Evolutionary conservation across 495 filamentous ascomycete species (phyloP).

Genomic region (Bathelium albidoporum): DNA sequence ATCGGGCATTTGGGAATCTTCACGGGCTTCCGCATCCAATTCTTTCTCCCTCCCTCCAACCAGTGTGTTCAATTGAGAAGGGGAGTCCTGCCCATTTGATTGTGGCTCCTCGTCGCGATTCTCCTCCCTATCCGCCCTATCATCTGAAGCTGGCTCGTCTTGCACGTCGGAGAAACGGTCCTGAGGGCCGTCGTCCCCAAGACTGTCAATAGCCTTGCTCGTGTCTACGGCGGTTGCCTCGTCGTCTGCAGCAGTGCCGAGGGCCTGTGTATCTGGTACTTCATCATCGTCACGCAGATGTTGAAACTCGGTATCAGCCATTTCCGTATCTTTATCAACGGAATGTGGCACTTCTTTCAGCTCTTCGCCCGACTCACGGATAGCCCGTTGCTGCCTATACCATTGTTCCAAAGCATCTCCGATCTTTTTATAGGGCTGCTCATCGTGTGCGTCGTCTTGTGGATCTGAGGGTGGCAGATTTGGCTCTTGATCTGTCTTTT

Average conservation of each 20-base stretch:
- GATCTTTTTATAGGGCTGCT: constrained; percentile 75
- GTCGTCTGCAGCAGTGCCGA: constrained; percentile 80
- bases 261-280: constrained; percentile 73
- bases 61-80: constrained; percentile 13
- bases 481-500: not conserved
- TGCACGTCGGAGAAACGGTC: constrained; percentile 49
- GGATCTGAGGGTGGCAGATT: not conserved
- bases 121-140: constrained; percentile 41
- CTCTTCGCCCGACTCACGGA: constrained; percentile 56
- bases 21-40: constrained; percentile 5
- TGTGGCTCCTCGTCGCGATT: not conserved
- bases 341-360: constrained; percentile 40
- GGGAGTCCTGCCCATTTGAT: not conserved
- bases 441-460: constrained; percentile 22
- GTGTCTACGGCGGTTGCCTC: constrained; percentile 74
- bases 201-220: constrained; percentile 66
- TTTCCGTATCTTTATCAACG: constrained; percentile 46
- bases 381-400: constrained; percentile 75
- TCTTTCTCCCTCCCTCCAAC: constrained; percentile 12
- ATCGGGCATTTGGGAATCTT: constrained; percentile 15
- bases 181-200: constrained; percentile 44
- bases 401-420: constrained; percentile 89
- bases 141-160: constrained; percentile 41
- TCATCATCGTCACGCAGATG: constrained; percentile 77
- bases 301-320: constrained; percentile 70